Evolutionary conservation across 495 filamentous ascomycete species (phyloP).

Genomic region (Penicillium psychrofluorescens): DNA sequence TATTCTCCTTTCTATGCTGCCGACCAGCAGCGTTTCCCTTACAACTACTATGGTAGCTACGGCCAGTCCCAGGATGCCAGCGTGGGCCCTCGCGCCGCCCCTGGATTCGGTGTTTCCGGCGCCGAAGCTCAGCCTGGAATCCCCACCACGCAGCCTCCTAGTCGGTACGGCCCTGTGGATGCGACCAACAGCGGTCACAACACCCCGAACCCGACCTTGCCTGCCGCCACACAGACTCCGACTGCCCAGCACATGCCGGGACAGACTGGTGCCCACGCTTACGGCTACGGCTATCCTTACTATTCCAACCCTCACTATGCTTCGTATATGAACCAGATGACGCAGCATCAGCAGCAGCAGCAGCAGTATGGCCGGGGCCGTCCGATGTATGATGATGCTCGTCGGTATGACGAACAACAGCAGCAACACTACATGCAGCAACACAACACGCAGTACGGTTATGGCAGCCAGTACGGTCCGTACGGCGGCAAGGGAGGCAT

Average conservation of each 20-base stretch:
- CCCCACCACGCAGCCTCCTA: conserved; percentile 57
- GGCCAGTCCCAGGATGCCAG: conserved; percentile 74
- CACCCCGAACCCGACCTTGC: conserved; percentile 76
- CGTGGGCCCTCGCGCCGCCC: conserved; percentile 55
- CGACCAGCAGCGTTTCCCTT: conserved; percentile 71
- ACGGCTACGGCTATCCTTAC: conserved; percentile 70
- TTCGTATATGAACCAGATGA: conserved; percentile 68
- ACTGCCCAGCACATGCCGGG: conserved; percentile 57
- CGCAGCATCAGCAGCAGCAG: conserved; percentile 24
- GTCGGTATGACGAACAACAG: conserved; percentile 44
- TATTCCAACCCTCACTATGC: conserved; percentile 74
- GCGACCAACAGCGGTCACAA: conserved; percentile 78
- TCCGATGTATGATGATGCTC: conserved; percentile 50
- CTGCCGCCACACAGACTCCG: conserved; percentile 56
- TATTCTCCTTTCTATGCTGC: conserved; percentile 82
- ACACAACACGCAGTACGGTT: conserved; percentile 54
- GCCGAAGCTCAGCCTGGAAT: conserved; percentile 70
- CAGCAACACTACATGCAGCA: conserved; percentile 38
- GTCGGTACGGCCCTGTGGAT: conserved; percentile 66
- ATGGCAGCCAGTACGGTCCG: conserved; percentile 64
- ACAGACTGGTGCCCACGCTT: conserved; percentile 44
- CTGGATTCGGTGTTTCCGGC: conserved; percentile 61
- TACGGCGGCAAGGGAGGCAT: conserved; percentile 69
- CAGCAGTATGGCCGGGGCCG: conserved; percentile 46
- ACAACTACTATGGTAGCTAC: conserved; percentile 75